These are phyloP conservation scores for Zygosaccharomyces rouxii DNA, from an alignment of 805 yeast genomes.

Conservation along the genomic window DNA sequence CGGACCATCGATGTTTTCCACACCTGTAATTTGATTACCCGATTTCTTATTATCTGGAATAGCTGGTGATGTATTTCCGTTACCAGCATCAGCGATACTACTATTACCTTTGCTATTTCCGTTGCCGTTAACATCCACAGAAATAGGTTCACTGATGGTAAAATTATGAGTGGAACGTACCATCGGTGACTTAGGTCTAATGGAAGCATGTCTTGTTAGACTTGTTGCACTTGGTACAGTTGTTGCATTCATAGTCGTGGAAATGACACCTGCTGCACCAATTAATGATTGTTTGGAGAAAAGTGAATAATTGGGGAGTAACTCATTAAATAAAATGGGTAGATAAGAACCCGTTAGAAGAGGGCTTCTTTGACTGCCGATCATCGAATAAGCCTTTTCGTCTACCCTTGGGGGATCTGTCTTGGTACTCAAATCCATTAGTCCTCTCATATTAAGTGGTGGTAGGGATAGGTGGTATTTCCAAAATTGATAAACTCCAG, in stretches of 20 bases:
- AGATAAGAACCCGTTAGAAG: slow-evolving; percentile 57
- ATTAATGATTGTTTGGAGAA: slow-evolving; percentile 50
- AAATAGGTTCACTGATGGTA: not conserved
- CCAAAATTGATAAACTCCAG: slow-evolving; percentile 31
- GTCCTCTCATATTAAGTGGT: slow-evolving; percentile 45
- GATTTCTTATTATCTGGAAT: not conserved
- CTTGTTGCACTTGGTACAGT: slow-evolving; percentile 9
- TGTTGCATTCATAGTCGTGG: slow-evolving; percentile 1
- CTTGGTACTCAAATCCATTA: slow-evolving; percentile 60
- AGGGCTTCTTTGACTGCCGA: slow-evolving; percentile 52
- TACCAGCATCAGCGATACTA: not conserved
- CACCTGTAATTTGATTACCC: slow-evolving; percentile 41
- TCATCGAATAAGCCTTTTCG: slow-evolving; percentile 23
- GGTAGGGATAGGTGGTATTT: slow-evolving; percentile 27
- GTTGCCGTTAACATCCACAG: not conserved
- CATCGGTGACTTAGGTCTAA: slow-evolving; percentile 26
- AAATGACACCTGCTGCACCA: slow-evolving; percentile 47
- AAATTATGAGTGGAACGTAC: slow-evolving; percentile 17
- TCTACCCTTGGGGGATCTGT: slow-evolving; percentile 53
- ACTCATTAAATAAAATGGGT: slow-evolving; percentile 60
- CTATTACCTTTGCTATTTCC: not conserved
- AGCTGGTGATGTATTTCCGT: not conserved
- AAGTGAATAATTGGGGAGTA: slow-evolving; percentile 50
- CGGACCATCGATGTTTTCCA: slow-evolving; percentile 42
- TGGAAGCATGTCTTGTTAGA: not conserved